phyloP scores from a whole-genome alignment of 1,284 basidiomycete genomes.

The Heterobasidion irregulare region DNA sequence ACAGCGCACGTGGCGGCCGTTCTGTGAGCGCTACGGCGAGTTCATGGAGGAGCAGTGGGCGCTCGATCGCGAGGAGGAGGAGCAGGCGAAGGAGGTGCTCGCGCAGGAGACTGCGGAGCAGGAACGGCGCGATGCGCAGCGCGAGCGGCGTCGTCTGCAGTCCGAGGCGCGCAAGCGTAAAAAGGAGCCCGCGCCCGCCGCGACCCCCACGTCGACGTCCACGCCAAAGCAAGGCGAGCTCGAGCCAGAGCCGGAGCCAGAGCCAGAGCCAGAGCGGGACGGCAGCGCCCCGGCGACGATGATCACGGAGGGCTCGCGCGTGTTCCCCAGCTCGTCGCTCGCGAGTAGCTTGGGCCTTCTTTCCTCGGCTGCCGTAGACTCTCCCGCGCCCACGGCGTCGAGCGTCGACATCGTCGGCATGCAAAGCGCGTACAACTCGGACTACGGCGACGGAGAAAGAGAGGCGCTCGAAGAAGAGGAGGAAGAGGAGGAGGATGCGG shows the following conservation, averaged over 20 bases:
- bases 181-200: conserved; percentile 32
- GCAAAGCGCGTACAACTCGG: conserved; percentile 24
- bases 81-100: conserved; percentile 39
- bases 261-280: not conserved
- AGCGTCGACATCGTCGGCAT: not conserved
- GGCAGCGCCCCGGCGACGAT: not conserved
- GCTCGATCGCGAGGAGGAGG: conserved; percentile 61
- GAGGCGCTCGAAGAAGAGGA: conserved; percentile 12
- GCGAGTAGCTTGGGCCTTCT: not conserved
- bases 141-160: conserved; percentile 40
- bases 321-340: not conserved
- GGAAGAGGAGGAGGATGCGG: conserved; percentile 13
- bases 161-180: conserved; percentile 44
- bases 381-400: not conserved
- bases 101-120: conserved; percentile 31
- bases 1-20: conserved; percentile 60
- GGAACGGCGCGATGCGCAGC: conserved; percentile 39
- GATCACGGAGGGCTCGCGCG: not conserved
- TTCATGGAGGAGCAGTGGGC: conserved; percentile 73
- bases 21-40: conserved; percentile 71
- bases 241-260: not conserved
- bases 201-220: conserved; percentile 35
- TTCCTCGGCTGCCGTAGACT: not conserved
- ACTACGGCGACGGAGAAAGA: conserved; percentile 7
- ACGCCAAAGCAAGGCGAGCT: not conserved